phyloP scores from a whole-genome alignment of 805 yeast species.

The Pichia heedii region DNA sequence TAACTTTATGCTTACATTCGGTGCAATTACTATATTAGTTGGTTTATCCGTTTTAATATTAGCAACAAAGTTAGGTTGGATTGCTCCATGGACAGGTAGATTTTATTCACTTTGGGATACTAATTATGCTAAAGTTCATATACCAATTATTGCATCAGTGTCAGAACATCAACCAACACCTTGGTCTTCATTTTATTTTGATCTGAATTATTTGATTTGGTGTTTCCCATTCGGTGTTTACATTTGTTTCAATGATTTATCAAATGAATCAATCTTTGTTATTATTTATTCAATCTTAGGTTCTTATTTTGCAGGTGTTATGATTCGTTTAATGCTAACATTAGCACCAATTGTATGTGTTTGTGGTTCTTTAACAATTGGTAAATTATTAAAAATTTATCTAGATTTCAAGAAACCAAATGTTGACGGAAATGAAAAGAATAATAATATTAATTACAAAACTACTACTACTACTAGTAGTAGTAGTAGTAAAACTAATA shows the following conservation, averaged over 20 bases:
- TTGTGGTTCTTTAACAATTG: constrained; percentile 79
- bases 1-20: constrained; percentile 53
- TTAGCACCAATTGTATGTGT: constrained; percentile 95
- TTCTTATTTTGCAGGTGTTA: constrained; percentile 97
- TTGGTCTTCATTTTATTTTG: constrained; percentile 97
- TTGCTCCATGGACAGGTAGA: constrained; percentile 99
- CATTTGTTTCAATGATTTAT: constrained; percentile 78
- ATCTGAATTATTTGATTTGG: constrained; percentile 89
- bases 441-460: constrained; percentile 14
- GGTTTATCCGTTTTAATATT: constrained; percentile 68
- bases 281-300: constrained; percentile 89
- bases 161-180: constrained; percentile 99
- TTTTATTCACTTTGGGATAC: constrained; percentile 99
- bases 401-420: constrained; percentile 41
- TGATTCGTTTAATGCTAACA: constrained; percentile 96
- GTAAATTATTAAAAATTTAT: constrained; percentile 77
- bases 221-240: constrained; percentile 97
- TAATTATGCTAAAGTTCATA: constrained; percentile 92
- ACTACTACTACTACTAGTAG: background rate
- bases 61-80: constrained; percentile 83
- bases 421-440: constrained; percentile 11
- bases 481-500: constrained; percentile 19
- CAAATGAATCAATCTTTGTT: constrained; percentile 87
- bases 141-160: constrained; percentile 97
- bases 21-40: constrained; percentile 43